Evolutionary conservation across 2,329 filamentous ascomycete genomes (phyloP), one percentile per base, ranked within the genome.

Genomic region (Fusarium aywerte): DNA sequence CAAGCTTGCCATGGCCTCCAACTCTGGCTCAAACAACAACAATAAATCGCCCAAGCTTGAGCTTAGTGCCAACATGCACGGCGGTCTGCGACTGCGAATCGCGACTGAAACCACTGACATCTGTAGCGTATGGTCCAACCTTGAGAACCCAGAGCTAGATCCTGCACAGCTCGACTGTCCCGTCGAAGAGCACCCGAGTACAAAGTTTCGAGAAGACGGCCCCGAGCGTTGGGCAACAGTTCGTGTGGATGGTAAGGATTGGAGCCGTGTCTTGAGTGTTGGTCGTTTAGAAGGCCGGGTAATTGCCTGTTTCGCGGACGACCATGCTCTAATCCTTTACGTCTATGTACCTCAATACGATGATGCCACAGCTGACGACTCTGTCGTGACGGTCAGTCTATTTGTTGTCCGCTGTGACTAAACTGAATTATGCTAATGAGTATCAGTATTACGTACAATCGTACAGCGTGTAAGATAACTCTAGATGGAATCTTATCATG

Each of bases 41-140:
- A 78, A 79, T 42, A 75, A 80, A 25, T 80, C 81, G 5, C 87
- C 92, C 0, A 92, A 93, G 73, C 83, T 99, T 4, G 93, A 97
- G 76, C 81, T 98, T 40, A 90, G 90, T 53, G 96, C 94, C 29
- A 99, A 97, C 78, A 97, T 97, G 93, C 92, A 97, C 78, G 96
- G 96, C 20, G 90, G 89, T 58, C 81, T 99, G 58, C 89, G 89
- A 44, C 84, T 99, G 64, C 88, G 91, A 12, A 90, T 97, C 62
- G 85, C 87, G 33, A 96, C 93, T 2, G 94, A 98, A 76, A 88
- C 91, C 9, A 88, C 97, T 71, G 90, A 90, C 62, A 96, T 98
- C 58, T 90, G 89, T 58, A 96, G 91, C 73, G 86, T 91, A 40
- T 99, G 96, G 96, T 88, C 87, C 4, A 92, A 90, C 2, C 86